phyloP scores from a whole-genome alignment of 345 rosid species.

The Eutrema japonicum region DNA sequence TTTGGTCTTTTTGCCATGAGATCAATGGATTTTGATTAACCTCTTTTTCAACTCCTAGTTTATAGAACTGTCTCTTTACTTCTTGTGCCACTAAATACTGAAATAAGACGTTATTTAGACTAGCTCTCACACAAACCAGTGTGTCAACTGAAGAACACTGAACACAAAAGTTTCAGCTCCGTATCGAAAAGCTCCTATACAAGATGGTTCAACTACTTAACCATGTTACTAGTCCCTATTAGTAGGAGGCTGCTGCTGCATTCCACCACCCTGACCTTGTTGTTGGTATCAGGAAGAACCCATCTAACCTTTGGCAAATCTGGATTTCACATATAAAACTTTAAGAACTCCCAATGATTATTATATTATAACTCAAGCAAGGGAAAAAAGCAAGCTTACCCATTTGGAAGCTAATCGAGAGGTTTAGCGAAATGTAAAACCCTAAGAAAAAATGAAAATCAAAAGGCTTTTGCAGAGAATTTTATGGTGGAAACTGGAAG shows the following conservation, averaged over 20 bases:
- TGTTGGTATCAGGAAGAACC: conserved; percentile 13
- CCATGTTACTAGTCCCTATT: conserved; percentile 1
- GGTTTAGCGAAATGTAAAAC: too few species aligned
- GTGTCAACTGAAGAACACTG: background rate
- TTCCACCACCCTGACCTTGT: conserved; percentile 37
- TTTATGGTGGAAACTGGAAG: too few species aligned
- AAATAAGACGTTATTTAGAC: background rate
- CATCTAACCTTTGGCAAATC: too few species aligned
- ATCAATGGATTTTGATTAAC: conserved; percentile 29
- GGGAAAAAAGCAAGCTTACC: too few species aligned
- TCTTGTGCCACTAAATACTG: conserved; percentile 21
- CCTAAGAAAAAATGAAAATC: too few species aligned
- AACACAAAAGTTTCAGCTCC: background rate
- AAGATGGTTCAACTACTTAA: conserved; percentile 33
- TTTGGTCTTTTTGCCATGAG: conserved; percentile 36
- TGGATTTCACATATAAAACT: too few species aligned
- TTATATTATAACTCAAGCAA: too few species aligned
- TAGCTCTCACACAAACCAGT: background rate
- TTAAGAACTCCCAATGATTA: too few species aligned
- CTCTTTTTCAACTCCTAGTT: conserved; percentile 1
- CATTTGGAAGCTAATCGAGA: too few species aligned
- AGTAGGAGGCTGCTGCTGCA: conserved; percentile 33
- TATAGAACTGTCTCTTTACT: conserved; percentile 21
- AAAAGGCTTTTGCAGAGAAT: too few species aligned
- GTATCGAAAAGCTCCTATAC: conserved; percentile 3